Evolutionary conservation across 129 eudicot species (phyloP), one percentile per base, ranked within the genome.

Genomic region (Chrysanthemum lavandulifolium): DNA sequence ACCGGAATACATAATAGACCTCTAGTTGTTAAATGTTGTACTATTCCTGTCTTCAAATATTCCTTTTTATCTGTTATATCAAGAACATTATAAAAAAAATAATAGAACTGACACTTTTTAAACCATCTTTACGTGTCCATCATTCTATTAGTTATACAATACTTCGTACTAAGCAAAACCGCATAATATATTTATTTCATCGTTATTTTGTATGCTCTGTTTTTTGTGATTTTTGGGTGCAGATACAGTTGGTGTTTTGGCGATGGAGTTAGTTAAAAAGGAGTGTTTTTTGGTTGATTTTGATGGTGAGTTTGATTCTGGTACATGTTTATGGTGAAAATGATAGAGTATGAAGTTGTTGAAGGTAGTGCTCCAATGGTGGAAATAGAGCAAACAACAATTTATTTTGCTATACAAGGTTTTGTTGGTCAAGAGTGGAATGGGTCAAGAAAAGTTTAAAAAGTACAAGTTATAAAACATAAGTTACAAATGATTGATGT

Each of bases 391-490:
- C 85, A 84, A 74, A 86, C 82, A 49, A 88, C 90, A 76, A 55
- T 89, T 16, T 86, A 86, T 67, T 78, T 83, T 66, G 82, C 88
- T 45, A 86, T 89, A 51, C 96, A 86, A 71, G 92, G 86, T n/a
- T 86, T 89, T 84, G 89, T 89, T 73, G 96, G 96, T 31, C 81
- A 76, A 65, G 70, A 83, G 86, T 89, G 96, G 92, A 89, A 89
- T 68, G 96, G 92, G 12, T 84, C 96, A 23, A 23, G 25, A 0
- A 23, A 23, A 23, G 25, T 23, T 1, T 23, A 23, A 23, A 23
- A 23, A 23, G 25, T 23, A 23, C 25, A 23, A 23, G 25, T 23
- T 23, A 23, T 0, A 23, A 23, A 23, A 1, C 1, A 23, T 3
- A 27, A 27, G 29, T 27, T 27, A 27, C 21, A 19, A 19, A 19